Evolutionary conservation across 352 stramenopile species (phyloP).

Genomic region (Phytophthora parvispora): DNA sequence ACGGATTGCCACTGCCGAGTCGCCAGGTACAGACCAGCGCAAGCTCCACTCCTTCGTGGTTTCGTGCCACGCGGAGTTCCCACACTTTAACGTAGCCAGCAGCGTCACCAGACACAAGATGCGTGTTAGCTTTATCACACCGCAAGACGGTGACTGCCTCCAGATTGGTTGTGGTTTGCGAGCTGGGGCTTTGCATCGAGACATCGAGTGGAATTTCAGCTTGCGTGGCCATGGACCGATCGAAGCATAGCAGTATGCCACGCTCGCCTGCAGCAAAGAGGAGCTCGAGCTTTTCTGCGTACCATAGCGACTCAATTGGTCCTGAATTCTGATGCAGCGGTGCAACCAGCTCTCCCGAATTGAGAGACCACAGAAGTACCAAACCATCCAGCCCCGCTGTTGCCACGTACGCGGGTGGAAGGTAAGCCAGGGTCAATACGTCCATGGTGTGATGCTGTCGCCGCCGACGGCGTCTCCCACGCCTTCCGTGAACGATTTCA

Average conservation of each 20-base stretch:
- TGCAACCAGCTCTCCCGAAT: constrained; percentile 76
- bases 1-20: constrained; percentile 20
- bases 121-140: constrained; percentile 68
- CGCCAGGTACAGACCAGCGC: constrained; percentile 70
- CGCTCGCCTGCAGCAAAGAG: constrained; percentile 75
- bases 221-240: constrained; percentile 71
- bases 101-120: constrained; percentile 70
- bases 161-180: constrained; percentile 19
- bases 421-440: constrained; percentile 73
- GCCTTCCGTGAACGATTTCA: constrained; percentile 20
- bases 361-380: constrained; percentile 84
- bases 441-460: constrained; percentile 69
- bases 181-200: constrained; percentile 9
- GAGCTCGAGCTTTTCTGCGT: constrained; percentile 78
- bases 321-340: constrained; percentile 69
- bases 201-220: constrained; percentile 51
- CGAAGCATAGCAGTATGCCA: constrained; percentile 72
- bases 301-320: constrained; percentile 77
- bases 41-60: constrained; percentile 70
- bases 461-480: constrained; percentile 32
- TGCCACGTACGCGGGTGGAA: constrained; percentile 76
- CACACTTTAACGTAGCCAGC: constrained; percentile 71
- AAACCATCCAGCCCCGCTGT: constrained; percentile 77
- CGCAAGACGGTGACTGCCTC: constrained; percentile 63
- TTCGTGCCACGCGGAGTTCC: constrained; percentile 61